A percentile compares a stretch with the other conserved stretches of the same genome.
phyloP scores from a whole-genome alignment of 2,329 filamentous ascomycete species.

The Scytalidium lignicola region DNA sequence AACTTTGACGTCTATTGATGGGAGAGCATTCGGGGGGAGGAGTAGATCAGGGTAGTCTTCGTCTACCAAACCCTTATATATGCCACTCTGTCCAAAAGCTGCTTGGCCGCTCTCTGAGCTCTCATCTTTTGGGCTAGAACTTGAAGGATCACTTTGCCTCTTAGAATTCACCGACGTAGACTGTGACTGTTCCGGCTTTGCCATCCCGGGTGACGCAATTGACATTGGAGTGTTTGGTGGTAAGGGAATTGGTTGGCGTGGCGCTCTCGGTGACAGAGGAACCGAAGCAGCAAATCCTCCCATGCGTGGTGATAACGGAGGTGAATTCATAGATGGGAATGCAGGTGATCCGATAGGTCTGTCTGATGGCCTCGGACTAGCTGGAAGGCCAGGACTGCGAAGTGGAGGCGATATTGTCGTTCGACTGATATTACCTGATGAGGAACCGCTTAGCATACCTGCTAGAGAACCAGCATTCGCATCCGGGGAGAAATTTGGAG shows the following conservation, averaged over 20 bases:
- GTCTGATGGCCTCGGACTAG: conserved; percentile 52
- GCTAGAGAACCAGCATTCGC: conserved; percentile 43
- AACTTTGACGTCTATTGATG: conserved; percentile 79
- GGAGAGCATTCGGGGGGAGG: conserved; percentile 81
- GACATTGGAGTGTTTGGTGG: conserved; percentile 64
- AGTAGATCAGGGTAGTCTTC: conserved; percentile 85
- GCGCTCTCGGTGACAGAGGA: conserved; percentile 66
- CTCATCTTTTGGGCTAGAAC: conserved; percentile 17
- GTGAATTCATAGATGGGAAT: conserved; percentile 49
- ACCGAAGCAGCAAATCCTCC: conserved; percentile 40
- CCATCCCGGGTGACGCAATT: conserved; percentile 43
- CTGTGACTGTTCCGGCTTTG: conserved; percentile 26
- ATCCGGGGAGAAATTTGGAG: conserved; percentile 29
- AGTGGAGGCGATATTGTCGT: conserved; percentile 37
- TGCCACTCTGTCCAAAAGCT: conserved; percentile 36
- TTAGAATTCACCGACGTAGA: conserved; percentile 34
- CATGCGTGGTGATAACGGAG: conserved; percentile 62
- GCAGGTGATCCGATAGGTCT: conserved; percentile 55
- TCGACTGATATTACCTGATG: conserved; percentile 10
- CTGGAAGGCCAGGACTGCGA: conserved; percentile 55
- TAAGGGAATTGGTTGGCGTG: conserved; percentile 67
- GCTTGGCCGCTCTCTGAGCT: conserved; percentile 18
- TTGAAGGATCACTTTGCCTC: conserved; percentile 21
- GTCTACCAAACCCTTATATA: conserved; percentile 74
- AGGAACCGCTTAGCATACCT: conserved; percentile 40